Evolutionary conservation across 2,329 filamentous ascomycete species (phyloP).

Genomic region (Phyllosticta capitalensis): DNA sequence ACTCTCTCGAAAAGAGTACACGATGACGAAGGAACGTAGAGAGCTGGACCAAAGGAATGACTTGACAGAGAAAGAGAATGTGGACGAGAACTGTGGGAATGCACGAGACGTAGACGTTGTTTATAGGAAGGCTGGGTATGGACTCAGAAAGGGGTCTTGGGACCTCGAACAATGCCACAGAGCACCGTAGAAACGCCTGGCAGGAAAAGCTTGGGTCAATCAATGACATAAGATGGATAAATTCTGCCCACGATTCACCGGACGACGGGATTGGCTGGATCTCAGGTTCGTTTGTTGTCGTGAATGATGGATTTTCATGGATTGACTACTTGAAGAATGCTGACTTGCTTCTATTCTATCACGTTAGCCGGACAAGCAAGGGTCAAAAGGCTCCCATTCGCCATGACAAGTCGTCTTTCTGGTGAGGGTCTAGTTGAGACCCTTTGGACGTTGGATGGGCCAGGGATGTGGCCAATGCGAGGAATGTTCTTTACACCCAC

Average conservation of each 20-base stretch:
- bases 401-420: slow-evolving; percentile 23
- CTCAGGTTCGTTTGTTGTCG: slow-evolving; percentile 10
- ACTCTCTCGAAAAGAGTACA: slow-evolving; percentile 15
- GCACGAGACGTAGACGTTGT: slow-evolving; percentile 17
- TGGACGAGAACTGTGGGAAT: slow-evolving; percentile 24
- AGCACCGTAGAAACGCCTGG: slow-evolving; percentile 11
- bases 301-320: slow-evolving; percentile 10
- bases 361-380: slow-evolving; percentile 30
- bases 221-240: slow-evolving; percentile 12
- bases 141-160: slow-evolving; percentile 10
- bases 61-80: slow-evolving; percentile 24
- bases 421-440: slow-evolving; percentile 16
- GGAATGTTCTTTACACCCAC: slow-evolving; percentile 13
- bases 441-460: slow-evolving; percentile 19
- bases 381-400: slow-evolving; percentile 21
- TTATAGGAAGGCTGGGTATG: slow-evolving; percentile 12
- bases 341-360: slow-evolving; percentile 13
- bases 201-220: slow-evolving; percentile 10
- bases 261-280: slow-evolving; percentile 9
- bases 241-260: slow-evolving; percentile 9
- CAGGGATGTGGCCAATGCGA: slow-evolving; percentile 20
- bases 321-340: slow-evolving; percentile 13
- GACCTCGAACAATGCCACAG: slow-evolving; percentile 9
- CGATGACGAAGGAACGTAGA: slow-evolving; percentile 31
- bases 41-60: slow-evolving; percentile 37